These are phyloP conservation scores for Aspergillus costaricaensis DNA, from an alignment of 2,329 filamentous ascomycete genomes.

Conservation along the genomic window DNA sequence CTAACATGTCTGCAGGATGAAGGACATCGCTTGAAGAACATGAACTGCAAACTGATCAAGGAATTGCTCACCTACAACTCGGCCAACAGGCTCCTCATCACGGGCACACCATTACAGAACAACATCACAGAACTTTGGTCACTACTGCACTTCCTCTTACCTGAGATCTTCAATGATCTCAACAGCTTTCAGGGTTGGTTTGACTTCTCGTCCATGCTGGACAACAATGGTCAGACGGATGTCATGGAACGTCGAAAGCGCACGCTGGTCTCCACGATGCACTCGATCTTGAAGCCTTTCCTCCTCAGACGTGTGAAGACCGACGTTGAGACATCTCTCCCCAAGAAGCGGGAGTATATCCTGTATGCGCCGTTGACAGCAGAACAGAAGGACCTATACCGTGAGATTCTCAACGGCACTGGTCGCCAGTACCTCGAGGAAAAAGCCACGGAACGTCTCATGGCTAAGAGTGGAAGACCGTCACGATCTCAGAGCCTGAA, in stretches of 20 bases:
- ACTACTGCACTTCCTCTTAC: slow-evolving; percentile 86
- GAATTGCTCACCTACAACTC: slow-evolving; percentile 87
- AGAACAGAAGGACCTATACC: slow-evolving; percentile 88
- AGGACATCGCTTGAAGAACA: slow-evolving; percentile 95
- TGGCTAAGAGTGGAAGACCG: slow-evolving; percentile 36
- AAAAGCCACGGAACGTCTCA: slow-evolving; percentile 53
- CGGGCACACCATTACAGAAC: slow-evolving; percentile 92
- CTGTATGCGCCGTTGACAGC: slow-evolving; percentile 88
- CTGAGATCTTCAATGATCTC: slow-evolving; percentile 88
- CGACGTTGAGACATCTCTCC: slow-evolving; percentile 87
- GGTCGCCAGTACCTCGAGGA: slow-evolving; percentile 51
- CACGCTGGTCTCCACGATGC: slow-evolving; percentile 81
- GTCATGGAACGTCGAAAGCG: slow-evolving; percentile 77
- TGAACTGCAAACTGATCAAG: slow-evolving; percentile 87
- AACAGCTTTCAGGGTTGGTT: slow-evolving; percentile 96
- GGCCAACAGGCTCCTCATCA: slow-evolving; percentile 87
- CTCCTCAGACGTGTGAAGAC: slow-evolving; percentile 85
- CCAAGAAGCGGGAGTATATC: slow-evolving; percentile 95
- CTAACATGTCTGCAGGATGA: slow-evolving; percentile 65
- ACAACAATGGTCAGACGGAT: slow-evolving; percentile 75
- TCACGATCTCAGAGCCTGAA: slow-evolving; percentile 55
- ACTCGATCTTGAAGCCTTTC: slow-evolving; percentile 89
- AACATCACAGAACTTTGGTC: slow-evolving; percentile 96
- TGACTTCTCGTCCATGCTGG: slow-evolving; percentile 88
- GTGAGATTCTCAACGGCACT: slow-evolving; percentile 81